These are phyloP conservation scores for Phalaenopsis equestris DNA, from an alignment of 106 monocot genomes.

Conservation along the genomic window DNA sequence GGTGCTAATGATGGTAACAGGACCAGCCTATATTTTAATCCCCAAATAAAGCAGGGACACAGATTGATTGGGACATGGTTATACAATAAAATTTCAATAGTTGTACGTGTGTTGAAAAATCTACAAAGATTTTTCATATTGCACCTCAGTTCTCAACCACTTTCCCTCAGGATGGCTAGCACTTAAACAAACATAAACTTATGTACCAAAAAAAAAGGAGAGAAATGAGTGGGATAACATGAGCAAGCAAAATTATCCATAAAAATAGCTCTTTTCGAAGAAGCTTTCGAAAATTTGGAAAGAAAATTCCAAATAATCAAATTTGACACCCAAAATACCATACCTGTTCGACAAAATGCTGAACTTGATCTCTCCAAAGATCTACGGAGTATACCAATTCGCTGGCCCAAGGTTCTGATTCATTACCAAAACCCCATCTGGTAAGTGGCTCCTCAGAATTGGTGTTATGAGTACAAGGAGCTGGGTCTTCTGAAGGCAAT, in stretches of 20 bases:
- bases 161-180: not conserved
- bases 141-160: not conserved
- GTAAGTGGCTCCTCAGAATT: not conserved
- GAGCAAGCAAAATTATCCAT: too few species aligned
- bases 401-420: conserved; percentile 76
- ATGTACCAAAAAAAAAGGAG: not conserved
- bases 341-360: conserved; percentile 85
- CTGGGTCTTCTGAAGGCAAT: conserved; percentile 72
- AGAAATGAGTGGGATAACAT: not conserved
- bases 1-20: not conserved
- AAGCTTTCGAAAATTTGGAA: not conserved
- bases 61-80: too few species aligned
- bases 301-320: not conserved
- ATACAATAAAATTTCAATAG: not conserved
- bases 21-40: not conserved
- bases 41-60: not conserved
- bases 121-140: not conserved
- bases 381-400: conserved; percentile 82
- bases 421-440: conserved; percentile 84
- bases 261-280: not conserved
- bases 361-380: conserved; percentile 87
- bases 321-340: not conserved
- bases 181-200: not conserved
- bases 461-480: conserved; percentile 16
- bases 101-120: not conserved